Base-by-base conservation (phyloP, 345 rosid species). In the Capsella bursapastoris region DNA sequence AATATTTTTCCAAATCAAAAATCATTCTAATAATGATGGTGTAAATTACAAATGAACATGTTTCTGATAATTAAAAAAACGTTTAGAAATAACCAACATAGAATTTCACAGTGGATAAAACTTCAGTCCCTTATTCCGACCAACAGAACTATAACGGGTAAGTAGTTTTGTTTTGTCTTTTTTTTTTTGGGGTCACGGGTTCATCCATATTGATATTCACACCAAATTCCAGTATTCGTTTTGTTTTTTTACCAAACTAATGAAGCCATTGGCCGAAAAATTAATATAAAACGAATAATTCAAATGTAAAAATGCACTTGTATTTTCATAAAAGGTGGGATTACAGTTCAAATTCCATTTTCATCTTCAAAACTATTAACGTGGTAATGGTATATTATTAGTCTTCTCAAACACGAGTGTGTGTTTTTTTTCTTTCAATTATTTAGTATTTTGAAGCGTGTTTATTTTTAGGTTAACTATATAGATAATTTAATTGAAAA, bases 401-500 rank as follows among this genome's bases (percentile, higher is more conserved):
- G 28, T 52, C 56, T 64, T 72, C 57, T n/a, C 27, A 47, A 56
- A 73, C 71, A 73, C 51, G 58, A 57, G 57, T 16, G 43, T 70
- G 25, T 22, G 25, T 11, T n/a, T 28, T 29, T 29, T 29, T 29
- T 29, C 22, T 6, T 56, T 38, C 0, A 11, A 12, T 57, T 7
- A 25, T 49, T n/a, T 10, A 62, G 25, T 64, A 22, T 18, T 31
- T 16, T 22, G 25, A 5, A 53, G 35, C 16, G 34, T 53, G 38
- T 62, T 72, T 16, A 40, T 16, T 43, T 43, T 3, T 5, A 29
- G 55, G 15, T 55, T 47, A 16, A 58, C 29, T 8, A 38, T 12
- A n/a, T 45, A 22, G 25, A 50, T 18, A 3, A 31, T 43, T 25
- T 49, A 68, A 53, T 16, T 52, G 59, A 45, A 3, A 61, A 70